Evolutionary conservation across 495 filamentous ascomycete genomes (phyloP).

Genomic region (Penicillium desertorum): DNA sequence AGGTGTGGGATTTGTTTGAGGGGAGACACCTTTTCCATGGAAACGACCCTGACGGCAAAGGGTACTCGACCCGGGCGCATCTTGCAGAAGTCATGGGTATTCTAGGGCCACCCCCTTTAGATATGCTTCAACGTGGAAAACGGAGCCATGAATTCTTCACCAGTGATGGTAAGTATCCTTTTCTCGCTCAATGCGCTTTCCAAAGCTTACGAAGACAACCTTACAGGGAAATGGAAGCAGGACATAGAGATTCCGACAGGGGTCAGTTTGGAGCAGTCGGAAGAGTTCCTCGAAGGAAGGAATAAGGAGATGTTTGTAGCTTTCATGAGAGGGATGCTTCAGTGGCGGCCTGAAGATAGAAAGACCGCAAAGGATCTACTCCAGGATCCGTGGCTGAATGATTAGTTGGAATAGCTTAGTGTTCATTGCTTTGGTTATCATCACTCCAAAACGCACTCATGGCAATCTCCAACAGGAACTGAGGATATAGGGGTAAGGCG

Average conservation of each 20-base stretch:
- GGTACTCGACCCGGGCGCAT: constrained; percentile 45
- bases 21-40: constrained; percentile 46
- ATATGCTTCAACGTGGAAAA: constrained; percentile 39
- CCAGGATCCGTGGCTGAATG: constrained; percentile 7
- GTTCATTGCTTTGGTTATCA: too few species aligned
- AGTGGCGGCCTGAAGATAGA: constrained; percentile 49
- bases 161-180: constrained; percentile 30
- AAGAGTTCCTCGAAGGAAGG: constrained; percentile 34
- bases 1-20: constrained; percentile 51
- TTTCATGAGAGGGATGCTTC: constrained; percentile 49
- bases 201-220: neutral
- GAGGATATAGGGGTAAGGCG: too few species aligned
- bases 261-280: constrained; percentile 30
- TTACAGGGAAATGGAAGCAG: constrained; percentile 34
- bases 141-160: constrained; percentile 39
- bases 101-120: constrained; percentile 46
- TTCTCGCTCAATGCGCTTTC: neutral
- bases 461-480: too few species aligned
- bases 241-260: constrained; percentile 23
- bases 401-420: neutral
- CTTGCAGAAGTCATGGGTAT: constrained; percentile 48
- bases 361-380: constrained; percentile 44
- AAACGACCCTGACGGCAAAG: constrained; percentile 40
- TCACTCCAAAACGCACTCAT: too few species aligned
- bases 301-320: constrained; percentile 43